phyloP scores from a whole-genome alignment of 202 grass and related monocot species.

The Alloteropsis angusta region DNA sequence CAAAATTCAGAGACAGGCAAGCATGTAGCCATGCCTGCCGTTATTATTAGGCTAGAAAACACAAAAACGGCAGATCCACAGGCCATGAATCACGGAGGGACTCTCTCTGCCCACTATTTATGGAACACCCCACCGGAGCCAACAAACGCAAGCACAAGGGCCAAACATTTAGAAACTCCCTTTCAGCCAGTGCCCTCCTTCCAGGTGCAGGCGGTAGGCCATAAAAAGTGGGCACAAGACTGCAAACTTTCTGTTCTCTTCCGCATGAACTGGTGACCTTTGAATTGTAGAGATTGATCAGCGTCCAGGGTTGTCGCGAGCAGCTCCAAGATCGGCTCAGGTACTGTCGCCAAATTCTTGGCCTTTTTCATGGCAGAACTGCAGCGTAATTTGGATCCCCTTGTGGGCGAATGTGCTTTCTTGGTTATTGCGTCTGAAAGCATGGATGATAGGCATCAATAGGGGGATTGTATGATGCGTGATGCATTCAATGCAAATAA shows the following conservation, averaged over 20 bases:
- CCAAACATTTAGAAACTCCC: background rate
- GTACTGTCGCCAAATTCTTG: background rate
- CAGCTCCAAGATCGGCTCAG: background rate
- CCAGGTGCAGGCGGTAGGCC: background rate
- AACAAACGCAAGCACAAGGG: slow-evolving; percentile 12
- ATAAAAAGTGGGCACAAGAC: slow-evolving; percentile 1
- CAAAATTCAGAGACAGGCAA: background rate
- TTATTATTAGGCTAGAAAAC: background rate
- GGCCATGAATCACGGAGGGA: background rate
- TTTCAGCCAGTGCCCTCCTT: background rate
- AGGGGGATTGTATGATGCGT: background rate
- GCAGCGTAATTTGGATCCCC: background rate
- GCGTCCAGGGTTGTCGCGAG: background rate
- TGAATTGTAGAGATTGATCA: slow-evolving; percentile 11
- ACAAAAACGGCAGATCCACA: background rate
- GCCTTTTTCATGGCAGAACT: background rate
- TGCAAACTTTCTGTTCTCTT: background rate
- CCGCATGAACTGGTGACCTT: background rate
- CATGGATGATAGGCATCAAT: background rate
- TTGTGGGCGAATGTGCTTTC: background rate
- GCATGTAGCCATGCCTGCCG: background rate
- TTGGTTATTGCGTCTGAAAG: background rate
- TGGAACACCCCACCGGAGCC: background rate
- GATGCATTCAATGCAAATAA: background rate
- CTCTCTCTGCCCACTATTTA: slow-evolving; percentile 12